Conservation (phyloP, 805 yeast genomes). For the Metschnikowia lunata region DNA sequence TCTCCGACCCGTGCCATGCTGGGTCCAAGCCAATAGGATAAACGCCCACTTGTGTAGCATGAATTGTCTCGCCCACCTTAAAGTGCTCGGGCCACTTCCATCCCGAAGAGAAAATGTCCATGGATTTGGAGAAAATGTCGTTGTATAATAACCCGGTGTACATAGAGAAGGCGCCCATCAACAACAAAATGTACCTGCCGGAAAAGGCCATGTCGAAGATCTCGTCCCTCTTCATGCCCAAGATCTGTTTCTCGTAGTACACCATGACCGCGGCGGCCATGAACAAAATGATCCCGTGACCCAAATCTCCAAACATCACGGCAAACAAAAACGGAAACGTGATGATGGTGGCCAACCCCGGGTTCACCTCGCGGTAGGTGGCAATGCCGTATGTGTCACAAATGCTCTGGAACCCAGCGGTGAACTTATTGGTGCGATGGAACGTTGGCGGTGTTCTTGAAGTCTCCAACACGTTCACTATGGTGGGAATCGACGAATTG, state of each 20-base stretch:
- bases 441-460: constrained; percentile 90
- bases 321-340: constrained; percentile 99
- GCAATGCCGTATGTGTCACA: constrained; percentile 96
- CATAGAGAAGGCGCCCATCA: constrained; percentile 95
- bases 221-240: constrained; percentile 74
- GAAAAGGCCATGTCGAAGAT: constrained; percentile 93
- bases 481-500: constrained; percentile 51
- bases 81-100: constrained; percentile 89
- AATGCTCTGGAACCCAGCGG: constrained; percentile 87
- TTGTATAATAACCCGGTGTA: constrained; percentile 93
- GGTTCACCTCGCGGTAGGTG: constrained; percentile 89
- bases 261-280: constrained; percentile 71
- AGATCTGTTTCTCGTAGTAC: constrained; percentile 66
- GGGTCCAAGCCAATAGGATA: constrained; percentile 88
- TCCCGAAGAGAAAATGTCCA: constrained; percentile 83
- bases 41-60: constrained; percentile 61
- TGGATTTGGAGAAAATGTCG: constrained; percentile 86
- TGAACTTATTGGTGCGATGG: constrained; percentile 92
- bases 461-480: constrained; percentile 60
- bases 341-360: constrained; percentile 89
- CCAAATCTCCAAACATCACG: constrained; percentile 97
- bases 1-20: constrained; percentile 97
- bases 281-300: constrained; percentile 86
- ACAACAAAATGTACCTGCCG: constrained; percentile 84
- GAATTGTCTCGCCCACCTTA: constrained; percentile 63